Conservation (phyloP, 2,329 filamentous ascomycete genomes). For the Hypocreales sp. region DNA sequence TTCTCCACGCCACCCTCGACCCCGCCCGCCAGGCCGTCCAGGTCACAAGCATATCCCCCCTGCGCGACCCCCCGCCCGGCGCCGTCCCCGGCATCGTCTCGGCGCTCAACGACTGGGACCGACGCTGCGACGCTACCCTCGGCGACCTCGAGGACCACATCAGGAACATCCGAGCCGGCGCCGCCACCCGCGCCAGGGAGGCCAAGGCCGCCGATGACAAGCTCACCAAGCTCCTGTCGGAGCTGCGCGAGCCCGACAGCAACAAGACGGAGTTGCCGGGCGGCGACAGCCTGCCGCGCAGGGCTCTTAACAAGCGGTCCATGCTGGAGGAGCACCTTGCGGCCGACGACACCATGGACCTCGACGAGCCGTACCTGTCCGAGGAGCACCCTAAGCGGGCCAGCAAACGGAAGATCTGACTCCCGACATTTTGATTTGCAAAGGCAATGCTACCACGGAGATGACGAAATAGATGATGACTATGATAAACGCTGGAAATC, state of each 20-base stretch:
- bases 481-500: too few relatives aligned
- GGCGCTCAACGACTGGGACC: constrained; percentile 59
- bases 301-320: constrained; percentile 15
- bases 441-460: too few relatives aligned
- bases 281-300: constrained; percentile 11
- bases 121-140: constrained; percentile 62
- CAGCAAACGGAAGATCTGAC: constrained; percentile 37
- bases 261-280: constrained; percentile 12
- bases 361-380: constrained; percentile 33
- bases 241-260: constrained; percentile 26
- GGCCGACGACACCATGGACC: constrained; percentile 36
- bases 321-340: constrained; percentile 27
- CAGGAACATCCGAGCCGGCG: constrained; percentile 42
- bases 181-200: constrained; percentile 35
- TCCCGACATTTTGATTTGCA: too few relatives aligned
- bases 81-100: constrained; percentile 53
- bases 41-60: constrained; percentile 65
- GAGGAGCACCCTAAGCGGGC: constrained; percentile 34
- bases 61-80: constrained; percentile 70
- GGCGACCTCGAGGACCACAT: constrained; percentile 64
- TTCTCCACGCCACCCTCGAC: constrained; percentile 72
- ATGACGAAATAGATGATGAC: too few relatives aligned
- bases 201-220: constrained; percentile 29
- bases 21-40: constrained; percentile 59
- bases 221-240: constrained; percentile 31